Evolutionary conservation across 2,329 filamentous ascomycete genomes (phyloP), one percentile per base, ranked within the genome.

Genomic region (Trichophyton equinum): DNA sequence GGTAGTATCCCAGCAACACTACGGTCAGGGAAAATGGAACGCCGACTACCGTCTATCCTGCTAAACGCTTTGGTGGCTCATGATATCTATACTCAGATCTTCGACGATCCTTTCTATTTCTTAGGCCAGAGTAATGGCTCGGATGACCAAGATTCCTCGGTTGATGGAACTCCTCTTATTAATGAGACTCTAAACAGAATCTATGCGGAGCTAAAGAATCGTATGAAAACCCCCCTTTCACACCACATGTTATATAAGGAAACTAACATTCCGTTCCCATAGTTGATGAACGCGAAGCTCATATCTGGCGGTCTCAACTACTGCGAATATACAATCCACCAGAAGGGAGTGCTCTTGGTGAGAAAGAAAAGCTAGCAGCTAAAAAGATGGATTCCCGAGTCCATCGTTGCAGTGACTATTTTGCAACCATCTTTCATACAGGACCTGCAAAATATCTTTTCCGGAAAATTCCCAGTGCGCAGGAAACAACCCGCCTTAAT

Each of bases 231-330:
- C n/a, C 18, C 9, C 20, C 18, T 57, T 60, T 13, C 33, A 3
- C n/a, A 7, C 11, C 22, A 15, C 9, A 55, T 42, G 3, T 13
- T 7, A 2, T 40, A 20, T 15, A n/a, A 44, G 4, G 2, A 4
- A 6, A 25, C 46, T 51, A 49, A 55, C n/a, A 38, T 55, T 55
- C 1, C 9, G 8, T 33, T n/a, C 20, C 33, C 13, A 25, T 60
- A 67, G 66, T 64, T 27, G 51, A 67, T 57, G 49, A 49, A 9
- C 38, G 44, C 42, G 60, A 64, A 53, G 65, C 64, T 9, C 64
- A 68, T 33, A 59, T 61, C 38, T 68, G 67, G 67, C 64, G 66
- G 8, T 64, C 67, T 5, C 64, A 67, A 27, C 65, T 61, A 13
- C 33, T 68, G 4, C 61, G 62, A 25, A 59, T 66, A 22, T 51